Evolutionary conservation across 2,329 filamentous ascomycete genomes (phyloP).

Genomic region (Amylocarpus encephaloides): DNA sequence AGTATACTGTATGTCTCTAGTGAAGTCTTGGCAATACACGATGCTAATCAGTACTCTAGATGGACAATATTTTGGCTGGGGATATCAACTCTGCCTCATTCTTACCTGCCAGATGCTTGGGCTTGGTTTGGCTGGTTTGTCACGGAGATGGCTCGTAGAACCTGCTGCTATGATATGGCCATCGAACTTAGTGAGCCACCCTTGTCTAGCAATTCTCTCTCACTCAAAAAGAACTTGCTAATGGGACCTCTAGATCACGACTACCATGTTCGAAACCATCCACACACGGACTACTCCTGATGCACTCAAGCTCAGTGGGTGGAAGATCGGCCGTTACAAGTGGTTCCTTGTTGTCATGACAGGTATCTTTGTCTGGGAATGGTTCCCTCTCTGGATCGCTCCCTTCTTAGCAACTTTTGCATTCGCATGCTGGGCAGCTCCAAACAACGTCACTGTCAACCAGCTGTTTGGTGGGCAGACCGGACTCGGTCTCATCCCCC

Average conservation of each 20-base stretch:
- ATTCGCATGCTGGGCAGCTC: slow-evolving; percentile 65
- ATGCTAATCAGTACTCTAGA: slow-evolving; percentile 31
- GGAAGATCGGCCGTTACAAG: slow-evolving; percentile 40
- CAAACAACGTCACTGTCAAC: slow-evolving; percentile 58
- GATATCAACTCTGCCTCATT: slow-evolving; percentile 53
- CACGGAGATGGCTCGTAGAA: slow-evolving; percentile 50
- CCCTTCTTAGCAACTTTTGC: slow-evolving; percentile 55
- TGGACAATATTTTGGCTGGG: slow-evolving; percentile 58
- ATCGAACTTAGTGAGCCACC: slow-evolving; percentile 44
- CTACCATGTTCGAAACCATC: slow-evolving; percentile 32
- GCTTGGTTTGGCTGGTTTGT: slow-evolving; percentile 56
- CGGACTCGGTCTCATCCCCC: slow-evolving; percentile 60
- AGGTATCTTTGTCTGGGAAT: slow-evolving; percentile 45
- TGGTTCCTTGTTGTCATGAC: slow-evolving; percentile 38
- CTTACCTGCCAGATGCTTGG: slow-evolving; percentile 58
- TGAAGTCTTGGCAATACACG: neutral
- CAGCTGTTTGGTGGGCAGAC: slow-evolving; percentile 64
- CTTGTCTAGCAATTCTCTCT: slow-evolving; percentile 35
- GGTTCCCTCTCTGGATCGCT: slow-evolving; percentile 42
- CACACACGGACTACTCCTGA: slow-evolving; percentile 7
- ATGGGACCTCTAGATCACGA: slow-evolving; percentile 19
- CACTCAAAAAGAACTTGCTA: neutral
- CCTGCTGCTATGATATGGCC: slow-evolving; percentile 63
- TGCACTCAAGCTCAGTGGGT: slow-evolving; percentile 41
- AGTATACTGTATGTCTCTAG: slow-evolving; percentile 46